Percentiles rank a stretch among this genome's conserved stretches.
Evolutionary conservation across 768 basidiomycete genomes (phyloP).

Genomic region (Paxillus involutus): DNA sequence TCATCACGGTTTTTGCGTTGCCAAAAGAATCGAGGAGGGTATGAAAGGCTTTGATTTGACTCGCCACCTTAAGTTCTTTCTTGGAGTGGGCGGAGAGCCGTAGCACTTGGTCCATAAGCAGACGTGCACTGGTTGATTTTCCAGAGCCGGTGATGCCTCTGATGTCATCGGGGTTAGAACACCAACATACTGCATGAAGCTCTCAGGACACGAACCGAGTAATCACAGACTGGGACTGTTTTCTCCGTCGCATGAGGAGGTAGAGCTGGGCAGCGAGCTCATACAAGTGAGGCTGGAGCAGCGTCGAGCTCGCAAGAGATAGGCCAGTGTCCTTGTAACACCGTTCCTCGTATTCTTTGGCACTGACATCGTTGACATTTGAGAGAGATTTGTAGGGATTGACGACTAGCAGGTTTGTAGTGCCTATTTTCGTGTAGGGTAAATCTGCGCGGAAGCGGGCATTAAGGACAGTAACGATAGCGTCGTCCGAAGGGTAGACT

Average conservation of each 20-base stretch:
- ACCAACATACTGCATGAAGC: background rate
- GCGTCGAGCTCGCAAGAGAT: constrained; percentile 51
- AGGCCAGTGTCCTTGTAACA: constrained; percentile 78
- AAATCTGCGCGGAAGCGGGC: constrained; percentile 85
- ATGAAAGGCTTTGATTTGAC: constrained; percentile 74
- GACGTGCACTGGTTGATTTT: constrained; percentile 71
- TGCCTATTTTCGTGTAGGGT: constrained; percentile 75
- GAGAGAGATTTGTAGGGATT: constrained; percentile 86
- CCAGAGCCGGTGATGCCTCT: constrained; percentile 92
- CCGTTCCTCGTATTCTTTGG: constrained; percentile 80
- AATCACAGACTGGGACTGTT: constrained; percentile 75
- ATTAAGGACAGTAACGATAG: constrained; percentile 75
- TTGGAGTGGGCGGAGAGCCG: constrained; percentile 81
- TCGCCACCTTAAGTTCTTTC: constrained; percentile 66
- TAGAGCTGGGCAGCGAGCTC: constrained; percentile 85
- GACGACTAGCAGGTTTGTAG: constrained; percentile 71
- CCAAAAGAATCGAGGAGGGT: constrained; percentile 89
- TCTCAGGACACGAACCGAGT: constrained; percentile 55
- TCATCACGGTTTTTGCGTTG: constrained; percentile 83
- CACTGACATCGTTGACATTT: constrained; percentile 77
- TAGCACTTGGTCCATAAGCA: constrained; percentile 79
- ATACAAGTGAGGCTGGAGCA: constrained; percentile 84
- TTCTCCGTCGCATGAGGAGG: constrained; percentile 75
- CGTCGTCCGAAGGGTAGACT: constrained; percentile 85
- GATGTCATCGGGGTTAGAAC: background rate